Evolutionary conservation across 305 asterid genomes (phyloP), one percentile per base, ranked within the genome.

Genomic region (Rubia balearica): DNA sequence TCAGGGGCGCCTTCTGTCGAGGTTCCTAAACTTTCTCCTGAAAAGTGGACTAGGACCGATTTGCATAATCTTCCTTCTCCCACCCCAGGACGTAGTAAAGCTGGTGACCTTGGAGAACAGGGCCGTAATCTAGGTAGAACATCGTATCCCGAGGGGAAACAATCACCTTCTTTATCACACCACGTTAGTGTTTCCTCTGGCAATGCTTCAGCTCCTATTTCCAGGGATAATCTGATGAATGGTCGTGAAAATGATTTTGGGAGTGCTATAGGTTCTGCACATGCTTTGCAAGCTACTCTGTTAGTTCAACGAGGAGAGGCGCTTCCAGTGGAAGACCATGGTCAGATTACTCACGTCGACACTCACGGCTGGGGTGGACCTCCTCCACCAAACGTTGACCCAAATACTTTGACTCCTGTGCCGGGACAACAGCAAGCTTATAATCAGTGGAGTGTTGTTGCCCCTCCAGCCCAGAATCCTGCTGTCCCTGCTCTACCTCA

Each of bases 31-130:
- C 75, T 71, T 77, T 62, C 88, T 71, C 61, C 82, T 0, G 88
- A 82, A 38, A 84, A 81, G 78, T 83, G 89, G 91, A 70, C 71
- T 48, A 71, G 82, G 61, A 77, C 67, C 74, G 91, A 86, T 43
- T 72, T 75, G 21, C 16, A 79, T 10, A 82, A 55, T 81, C 86
- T 94, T 69, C 95, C 95, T 7, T 91, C 96, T 83, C 97, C 96
- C 42, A 89, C 96, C 63, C 96, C 95, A 14, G 83, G 65, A 72
- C 90, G 71, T 61, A 71, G 76, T 71, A 83, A 74, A 80, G 70
- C 85, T 8, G 79, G 83, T 53, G 72, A 77, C 81, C 67, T 69
- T 48, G 80, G 78, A 55, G 87, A 81, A 22, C 59, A 14, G 60
- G 85, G 73, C 65, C 81, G 74, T 61, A 73, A 71, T 67, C 40